These are phyloP conservation scores for Arctium lappa DNA, from an alignment of 129 eudicot genomes.

Conservation along the genomic window DNA sequence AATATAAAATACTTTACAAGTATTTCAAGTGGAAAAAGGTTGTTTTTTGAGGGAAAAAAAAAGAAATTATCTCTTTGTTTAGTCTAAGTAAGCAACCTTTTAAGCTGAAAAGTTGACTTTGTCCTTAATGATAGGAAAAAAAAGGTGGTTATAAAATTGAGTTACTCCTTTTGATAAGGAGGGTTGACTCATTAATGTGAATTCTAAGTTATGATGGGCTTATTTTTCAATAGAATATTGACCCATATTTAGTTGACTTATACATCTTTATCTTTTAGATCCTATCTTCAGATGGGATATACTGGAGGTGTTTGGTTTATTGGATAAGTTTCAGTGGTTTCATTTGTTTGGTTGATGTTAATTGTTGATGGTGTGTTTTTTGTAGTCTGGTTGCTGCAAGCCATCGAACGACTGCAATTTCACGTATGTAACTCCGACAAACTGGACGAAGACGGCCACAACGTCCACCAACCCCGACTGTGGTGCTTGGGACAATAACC, in stretches of 20 bases:
- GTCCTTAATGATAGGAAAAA: constrained; percentile 15
- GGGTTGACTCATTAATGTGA: constrained; percentile 1
- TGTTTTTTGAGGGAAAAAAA: background rate
- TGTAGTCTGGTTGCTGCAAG: constrained; percentile 96
- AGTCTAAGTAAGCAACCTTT: constrained; percentile 24
- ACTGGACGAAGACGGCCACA: constrained; percentile 50
- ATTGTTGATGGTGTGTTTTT: background rate
- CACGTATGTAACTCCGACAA: constrained; percentile 56
- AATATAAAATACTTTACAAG: background rate
- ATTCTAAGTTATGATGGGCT: constrained; percentile 7
- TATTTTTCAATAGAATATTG: constrained; percentile 2
- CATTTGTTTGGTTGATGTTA: background rate
- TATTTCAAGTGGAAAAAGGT: background rate
- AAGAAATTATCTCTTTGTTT: background rate
- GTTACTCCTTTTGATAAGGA: background rate
- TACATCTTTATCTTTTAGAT: no score
- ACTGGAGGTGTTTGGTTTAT: background rate
- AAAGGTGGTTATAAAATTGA: constrained; percentile 18
- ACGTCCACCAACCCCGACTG: constrained; percentile 50
- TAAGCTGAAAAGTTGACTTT: constrained; percentile 20
- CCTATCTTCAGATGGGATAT: background rate
- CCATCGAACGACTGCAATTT: constrained; percentile 60
- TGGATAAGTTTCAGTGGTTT: background rate
- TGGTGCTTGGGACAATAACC: constrained; percentile 59
- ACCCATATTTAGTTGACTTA: constrained; percentile 14